Percentiles rank a stretch among this genome's conserved stretches.
phyloP scores from a whole-genome alignment of 2,329 filamentous ascomycete species.

The Stachybotrys chlorohalonatus region DNA sequence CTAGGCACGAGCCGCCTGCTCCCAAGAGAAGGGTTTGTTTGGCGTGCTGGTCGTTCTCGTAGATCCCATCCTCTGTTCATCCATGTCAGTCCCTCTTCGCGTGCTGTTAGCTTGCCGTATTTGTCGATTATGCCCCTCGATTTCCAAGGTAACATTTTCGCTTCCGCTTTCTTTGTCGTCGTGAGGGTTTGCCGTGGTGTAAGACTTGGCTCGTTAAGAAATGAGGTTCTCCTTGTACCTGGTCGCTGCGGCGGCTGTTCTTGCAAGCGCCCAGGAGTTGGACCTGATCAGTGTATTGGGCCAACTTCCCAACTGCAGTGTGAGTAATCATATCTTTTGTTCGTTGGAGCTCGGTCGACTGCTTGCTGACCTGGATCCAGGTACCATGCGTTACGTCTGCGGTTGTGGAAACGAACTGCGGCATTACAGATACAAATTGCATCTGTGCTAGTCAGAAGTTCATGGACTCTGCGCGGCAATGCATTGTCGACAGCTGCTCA shows the following conservation, averaged over 20 bases:
- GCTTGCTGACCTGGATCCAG: not conserved
- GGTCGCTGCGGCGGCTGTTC: not conserved
- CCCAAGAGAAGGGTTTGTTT: too few relatives aligned
- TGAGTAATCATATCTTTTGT: not conserved
- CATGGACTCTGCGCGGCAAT: not conserved
- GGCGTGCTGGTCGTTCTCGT: too few relatives aligned
- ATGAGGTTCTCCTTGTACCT: not conserved
- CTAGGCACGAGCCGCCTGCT: too few relatives aligned
- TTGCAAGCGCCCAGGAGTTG: not conserved
- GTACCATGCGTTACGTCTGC: slow-evolving; percentile 25
- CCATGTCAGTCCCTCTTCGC: too few relatives aligned
- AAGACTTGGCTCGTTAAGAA: too few relatives aligned
- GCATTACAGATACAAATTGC: slow-evolving; percentile 3
- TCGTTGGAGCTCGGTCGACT: too few relatives aligned
- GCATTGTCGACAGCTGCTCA: slow-evolving; percentile 5
- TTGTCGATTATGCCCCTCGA: too few relatives aligned
- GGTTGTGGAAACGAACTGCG: slow-evolving; percentile 8
- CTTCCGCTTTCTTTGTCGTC: too few relatives aligned
- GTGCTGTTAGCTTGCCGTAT: too few relatives aligned
- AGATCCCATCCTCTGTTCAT: too few relatives aligned
- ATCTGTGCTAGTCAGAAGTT: not conserved
- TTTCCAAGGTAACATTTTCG: too few relatives aligned
- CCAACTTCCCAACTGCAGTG: not conserved
- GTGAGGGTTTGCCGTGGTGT: too few relatives aligned
- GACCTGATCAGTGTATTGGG: not conserved